Conservation (phyloP, 192 early-diverging fungal species). For the Backusella parvicylindrica region DNA sequence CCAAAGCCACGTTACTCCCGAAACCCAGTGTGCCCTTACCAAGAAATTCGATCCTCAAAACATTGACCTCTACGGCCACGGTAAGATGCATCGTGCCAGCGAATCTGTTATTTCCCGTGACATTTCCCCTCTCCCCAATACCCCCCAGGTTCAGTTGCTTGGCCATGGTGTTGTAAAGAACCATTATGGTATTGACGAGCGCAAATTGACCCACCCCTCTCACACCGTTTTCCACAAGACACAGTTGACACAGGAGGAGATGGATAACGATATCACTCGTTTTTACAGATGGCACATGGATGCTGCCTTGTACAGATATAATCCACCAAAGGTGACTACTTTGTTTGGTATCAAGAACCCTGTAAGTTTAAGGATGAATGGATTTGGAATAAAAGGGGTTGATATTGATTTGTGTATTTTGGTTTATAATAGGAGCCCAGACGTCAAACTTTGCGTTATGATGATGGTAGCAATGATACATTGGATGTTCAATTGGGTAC, state of each 20-base stretch:
- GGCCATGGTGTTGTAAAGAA: slow-evolving; percentile 30
- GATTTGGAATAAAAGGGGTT: no score
- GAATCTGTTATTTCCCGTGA: slow-evolving; percentile 31
- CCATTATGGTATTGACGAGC: slow-evolving; percentile 31
- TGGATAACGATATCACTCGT: slow-evolving; percentile 26
- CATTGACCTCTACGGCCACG: slow-evolving; percentile 33
- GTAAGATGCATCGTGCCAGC: slow-evolving; percentile 21
- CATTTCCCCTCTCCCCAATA: slow-evolving; percentile 26
- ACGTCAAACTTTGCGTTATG: slow-evolving; percentile 24
- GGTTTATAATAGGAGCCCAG: slow-evolving; percentile 16
- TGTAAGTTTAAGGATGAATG: slow-evolving; percentile 9
- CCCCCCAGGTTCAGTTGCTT: slow-evolving; percentile 30
- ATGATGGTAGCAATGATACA: slow-evolving; percentile 19
- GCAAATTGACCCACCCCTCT: slow-evolving; percentile 27
- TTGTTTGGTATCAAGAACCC: slow-evolving; percentile 33
- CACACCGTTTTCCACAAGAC: slow-evolving; percentile 33
- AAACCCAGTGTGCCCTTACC: slow-evolving; percentile 28
- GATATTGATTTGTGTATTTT: not conserved
- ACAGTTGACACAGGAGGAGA: slow-evolving; percentile 21
- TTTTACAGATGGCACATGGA: slow-evolving; percentile 41
- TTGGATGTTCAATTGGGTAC: slow-evolving; percentile 37
- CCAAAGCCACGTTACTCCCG: slow-evolving; percentile 27
- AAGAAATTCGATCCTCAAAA: slow-evolving; percentile 29
- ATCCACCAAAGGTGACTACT: slow-evolving; percentile 33
- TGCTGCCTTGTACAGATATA: slow-evolving; percentile 30